Evolutionary conservation across 177 flowering plant species (phyloP).

Genomic region (Vitis hybrid): DNA sequence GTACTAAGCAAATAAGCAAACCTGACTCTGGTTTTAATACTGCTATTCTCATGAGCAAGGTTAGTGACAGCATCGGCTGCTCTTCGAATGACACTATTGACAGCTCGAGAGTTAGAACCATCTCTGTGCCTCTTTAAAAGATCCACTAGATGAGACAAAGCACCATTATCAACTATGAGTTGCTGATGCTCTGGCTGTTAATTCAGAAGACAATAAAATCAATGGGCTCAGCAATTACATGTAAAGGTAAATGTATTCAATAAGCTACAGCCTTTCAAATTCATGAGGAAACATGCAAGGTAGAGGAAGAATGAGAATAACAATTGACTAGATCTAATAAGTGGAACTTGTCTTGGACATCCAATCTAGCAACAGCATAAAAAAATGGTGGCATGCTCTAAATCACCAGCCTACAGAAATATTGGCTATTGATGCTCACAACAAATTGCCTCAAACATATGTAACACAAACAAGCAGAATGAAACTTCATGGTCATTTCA

Average conservation of each 20-base stretch:
- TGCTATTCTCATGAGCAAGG: constrained; percentile 97
- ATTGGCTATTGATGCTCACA: no score
- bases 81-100: constrained; percentile 86
- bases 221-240: constrained; percentile 1
- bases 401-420: no score
- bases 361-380: no score
- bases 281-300: no score
- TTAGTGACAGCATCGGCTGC: constrained; percentile 98
- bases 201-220: constrained; percentile 7
- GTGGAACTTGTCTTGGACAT: no score
- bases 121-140: constrained; percentile 68
- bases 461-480: no score
- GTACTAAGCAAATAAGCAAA: constrained; percentile 26
- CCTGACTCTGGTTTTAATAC: constrained; percentile 93
- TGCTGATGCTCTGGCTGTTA: constrained; percentile 98
- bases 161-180: constrained; percentile 90
- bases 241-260: neutral
- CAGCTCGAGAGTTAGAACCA: constrained; percentile 60
- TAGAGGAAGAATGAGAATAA: no score
- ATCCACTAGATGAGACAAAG: constrained; percentile 80
- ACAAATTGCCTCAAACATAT: no score
- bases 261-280: neutral
- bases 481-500: no score
- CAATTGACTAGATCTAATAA: no score
- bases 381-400: no score